Base-by-base conservation (phyloP, 257 asterid genomes). In the Solanum lycopersicoides region DNA sequence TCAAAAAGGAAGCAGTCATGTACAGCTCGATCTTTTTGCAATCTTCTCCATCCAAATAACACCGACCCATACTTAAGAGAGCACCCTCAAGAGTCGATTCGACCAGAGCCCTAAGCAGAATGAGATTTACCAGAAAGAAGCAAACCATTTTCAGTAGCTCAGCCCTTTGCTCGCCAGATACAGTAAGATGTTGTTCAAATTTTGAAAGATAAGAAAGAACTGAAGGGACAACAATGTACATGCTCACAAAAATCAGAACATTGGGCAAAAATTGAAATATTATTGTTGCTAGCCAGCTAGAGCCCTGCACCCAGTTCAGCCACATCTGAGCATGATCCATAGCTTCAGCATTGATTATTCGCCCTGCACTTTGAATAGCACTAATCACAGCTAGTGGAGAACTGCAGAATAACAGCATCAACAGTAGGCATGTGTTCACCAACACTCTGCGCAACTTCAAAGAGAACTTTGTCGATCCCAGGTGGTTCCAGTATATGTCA, bases 21-120 rank as follows among this genome's bases (percentile, higher is more conserved):
- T 95, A 97, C 72, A 95, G 94, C 86, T 96, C 98, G 7, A 97
- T 97, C 89, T 94, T 92, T 89, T 94, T 94, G 95, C 99, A 97
- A 91, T 97, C 98, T 92, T 97, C 99, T 5, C 99, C 99, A 42
- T 95, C 99, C 94, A 97, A 88, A 89, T 97, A 97, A 91, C 99
- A 97, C 63, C 98, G 93, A 89, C 99, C 97, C 99, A 96, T 97
- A 87, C 92, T 94, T 66, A 97, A 65, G 59, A 97, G 88, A 28
- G 96, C 97, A 74, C 94, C 93, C 88, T 97, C 99, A 44, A 97
- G 86, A 35, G 99, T 94, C 4, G 99, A 94, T 86, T 97, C 99
- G 14, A 97, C 99, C 60, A 97, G 90, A 82, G 96, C 99, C 92
- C 98, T 91, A 74, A 97, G 90, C 86, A 97, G 94, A 91, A 97